Conservation (phyloP, 768 basidiomycete genomes). For the Russula olivacea region DNA sequence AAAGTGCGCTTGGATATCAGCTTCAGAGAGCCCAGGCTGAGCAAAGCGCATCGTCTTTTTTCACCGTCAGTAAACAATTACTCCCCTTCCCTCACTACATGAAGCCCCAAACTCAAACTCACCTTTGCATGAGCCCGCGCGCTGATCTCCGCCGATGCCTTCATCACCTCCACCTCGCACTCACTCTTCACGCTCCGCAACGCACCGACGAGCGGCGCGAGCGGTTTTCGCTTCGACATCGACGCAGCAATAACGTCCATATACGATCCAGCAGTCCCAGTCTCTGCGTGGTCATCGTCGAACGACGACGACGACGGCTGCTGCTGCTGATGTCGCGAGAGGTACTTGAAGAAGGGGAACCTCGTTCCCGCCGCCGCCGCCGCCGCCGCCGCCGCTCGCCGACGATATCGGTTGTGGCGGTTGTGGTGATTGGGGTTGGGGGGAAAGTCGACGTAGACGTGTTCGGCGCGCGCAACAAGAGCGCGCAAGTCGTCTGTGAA, state of each 20-base stretch:
- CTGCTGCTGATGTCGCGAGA: conserved; percentile 17
- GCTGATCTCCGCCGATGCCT: conserved; percentile 81
- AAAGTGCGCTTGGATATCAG: conserved; percentile 72
- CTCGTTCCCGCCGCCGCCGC: not conserved
- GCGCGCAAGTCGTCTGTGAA: conserved; percentile 57
- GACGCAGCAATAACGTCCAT: conserved; percentile 48
- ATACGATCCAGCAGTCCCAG: conserved; percentile 30
- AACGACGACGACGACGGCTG: too few relatives aligned
- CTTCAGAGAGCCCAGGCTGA: conserved; percentile 50
- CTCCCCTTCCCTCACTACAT: too few relatives aligned
- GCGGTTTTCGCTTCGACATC: conserved; percentile 41
- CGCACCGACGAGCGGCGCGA: conserved; percentile 65
- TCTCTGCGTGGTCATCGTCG: conserved; percentile 38
- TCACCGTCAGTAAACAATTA: too few relatives aligned
- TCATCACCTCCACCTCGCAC: conserved; percentile 75
- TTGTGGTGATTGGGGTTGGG: not conserved
- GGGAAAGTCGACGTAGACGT: conserved; percentile 41
- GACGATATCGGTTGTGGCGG: not conserved
- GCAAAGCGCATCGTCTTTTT: conserved; percentile 79
- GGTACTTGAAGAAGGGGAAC: conserved; percentile 25
- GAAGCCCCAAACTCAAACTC: not conserved
- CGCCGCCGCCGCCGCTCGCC: too few relatives aligned
- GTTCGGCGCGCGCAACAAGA: conserved; percentile 42
- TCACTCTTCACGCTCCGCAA: conserved; percentile 75
- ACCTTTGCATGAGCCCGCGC: conserved; percentile 81